Base-by-base conservation (phyloP, 257 asterid species). In the Ophiorrhiza pumila region DNA sequence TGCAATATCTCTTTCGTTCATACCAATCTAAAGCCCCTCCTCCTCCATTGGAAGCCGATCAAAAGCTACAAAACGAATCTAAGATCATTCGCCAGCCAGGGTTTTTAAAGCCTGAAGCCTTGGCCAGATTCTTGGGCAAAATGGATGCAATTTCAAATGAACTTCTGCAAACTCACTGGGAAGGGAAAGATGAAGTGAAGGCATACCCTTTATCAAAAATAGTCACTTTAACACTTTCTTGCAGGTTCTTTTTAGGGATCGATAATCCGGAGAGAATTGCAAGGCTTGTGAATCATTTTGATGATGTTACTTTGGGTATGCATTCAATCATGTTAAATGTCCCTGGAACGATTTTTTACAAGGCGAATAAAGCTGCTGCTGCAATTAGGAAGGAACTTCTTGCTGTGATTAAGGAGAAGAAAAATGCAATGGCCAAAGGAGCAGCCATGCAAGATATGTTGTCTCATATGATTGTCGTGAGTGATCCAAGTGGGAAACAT, bases 81-180 rank as follows among this genome's bases (percentile, higher is more conserved):
- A 76, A 77, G 53, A 67, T 60, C 0, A 70, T 87, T 42, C 83
- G 91, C 0, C 96, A 90, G n/a, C 91, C 92, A 1, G 95, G 96
- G 0, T 88, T 90, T 60, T 49, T 90, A 5, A 90, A 88, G 39
- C 91, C 94, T 1, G 91, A 90, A 81, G 87, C 96, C 17, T 74
- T 90, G 50, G 69, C 71, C 56, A 79, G 87, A 20, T 90, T 61
- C 73, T 13, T 90, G 25, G 83, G 82, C n/a, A 46, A 49, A 69
- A 88, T 90, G 87, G 95, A 88, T 31, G 39, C 76, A 2, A 80
- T 77, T 3, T 66, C 85, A 0, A 82, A 70, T n/a, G 71, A 80
- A 18, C 84, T 82, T 12, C n/a, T 88, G 12, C 73, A 79, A 32
- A 42, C 29, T 6, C 88, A 84, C 55, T 82, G 78, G 72, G 74